A percentile compares a stretch with the other conserved stretches of the same genome.
These are phyloP conservation scores for Paulownia fortunei DNA, from an alignment of 257 asterid species.

Conservation along the genomic window DNA sequence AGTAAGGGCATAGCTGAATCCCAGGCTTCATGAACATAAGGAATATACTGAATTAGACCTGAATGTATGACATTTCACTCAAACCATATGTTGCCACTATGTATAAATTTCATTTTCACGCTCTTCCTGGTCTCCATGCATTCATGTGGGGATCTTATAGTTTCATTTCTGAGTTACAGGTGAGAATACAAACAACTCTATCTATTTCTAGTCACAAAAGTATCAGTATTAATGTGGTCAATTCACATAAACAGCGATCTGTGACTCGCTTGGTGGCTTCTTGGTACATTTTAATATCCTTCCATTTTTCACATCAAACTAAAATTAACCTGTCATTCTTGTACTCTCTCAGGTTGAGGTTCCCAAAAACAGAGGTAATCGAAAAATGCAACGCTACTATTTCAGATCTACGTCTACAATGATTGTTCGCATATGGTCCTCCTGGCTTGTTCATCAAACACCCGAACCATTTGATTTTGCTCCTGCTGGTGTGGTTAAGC, in stretches of 20 bases:
- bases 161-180: constrained; percentile 2
- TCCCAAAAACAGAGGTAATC: constrained; percentile 80
- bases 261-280: neutral
- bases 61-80: too few species aligned
- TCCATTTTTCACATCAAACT: neutral
- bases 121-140: neutral
- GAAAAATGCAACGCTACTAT: constrained; percentile 79
- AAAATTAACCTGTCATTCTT: constrained; percentile 12
- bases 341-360: constrained; percentile 69
- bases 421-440: constrained; percentile 94
- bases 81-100: neutral
- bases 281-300: neutral
- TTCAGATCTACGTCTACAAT: constrained; percentile 90
- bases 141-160: constrained; percentile 4
- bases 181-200: neutral
- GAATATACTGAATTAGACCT: too few species aligned
- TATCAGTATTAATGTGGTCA: neutral
- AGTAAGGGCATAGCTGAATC: too few species aligned
- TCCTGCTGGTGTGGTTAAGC: constrained; percentile 75
- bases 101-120: neutral
- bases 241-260: constrained; percentile 2
- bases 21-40: too few species aligned
- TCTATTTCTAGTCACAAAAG: neutral
- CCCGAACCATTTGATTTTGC: constrained; percentile 74
- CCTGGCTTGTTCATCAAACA: constrained; percentile 92